Evolutionary conservation across 176 grass and related monocot genomes (phyloP).

Genomic region (Oryza rufipogon): DNA sequence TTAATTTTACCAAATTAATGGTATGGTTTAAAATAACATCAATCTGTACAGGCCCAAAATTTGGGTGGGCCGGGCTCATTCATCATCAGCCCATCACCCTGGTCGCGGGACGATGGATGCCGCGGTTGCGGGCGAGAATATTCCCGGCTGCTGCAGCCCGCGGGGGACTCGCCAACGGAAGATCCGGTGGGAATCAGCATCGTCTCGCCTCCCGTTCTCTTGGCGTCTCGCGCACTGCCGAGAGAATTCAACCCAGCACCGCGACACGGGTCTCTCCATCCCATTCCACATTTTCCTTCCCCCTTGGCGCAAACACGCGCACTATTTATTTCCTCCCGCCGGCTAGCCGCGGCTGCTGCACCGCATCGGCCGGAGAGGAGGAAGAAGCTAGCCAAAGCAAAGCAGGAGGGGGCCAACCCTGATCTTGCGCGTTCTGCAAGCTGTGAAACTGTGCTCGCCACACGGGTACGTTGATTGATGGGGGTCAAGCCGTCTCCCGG

Average conservation of each 20-base stretch:
- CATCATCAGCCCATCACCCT: too few species aligned
- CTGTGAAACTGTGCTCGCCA: background rate
- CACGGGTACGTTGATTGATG: background rate
- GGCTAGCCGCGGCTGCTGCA: background rate
- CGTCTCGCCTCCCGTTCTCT: slow-evolving; percentile 50
- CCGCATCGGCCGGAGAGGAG: slow-evolving; percentile 12
- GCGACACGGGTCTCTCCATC: background rate
- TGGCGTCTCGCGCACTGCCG: slow-evolving; percentile 18
- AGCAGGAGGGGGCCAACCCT: background rate
- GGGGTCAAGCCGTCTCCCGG: background rate
- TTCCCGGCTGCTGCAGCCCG: slow-evolving; percentile 10
- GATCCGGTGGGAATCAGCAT: slow-evolving; percentile 83
- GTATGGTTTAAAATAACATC: too few species aligned
- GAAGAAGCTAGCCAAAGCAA: background rate
- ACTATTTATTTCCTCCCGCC: slow-evolving; percentile 36
- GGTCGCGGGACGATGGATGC: background rate
- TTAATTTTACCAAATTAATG: too few species aligned
- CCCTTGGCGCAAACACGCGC: background rate
- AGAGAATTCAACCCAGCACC: background rate
- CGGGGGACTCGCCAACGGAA: slow-evolving; percentile 13
- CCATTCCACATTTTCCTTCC: background rate
- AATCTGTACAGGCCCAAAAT: too few species aligned
- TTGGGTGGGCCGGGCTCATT: background rate
- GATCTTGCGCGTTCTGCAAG: background rate
- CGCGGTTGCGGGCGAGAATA: slow-evolving; percentile 27